Evolutionary conservation across 2,329 filamentous ascomycete species (phyloP).

Genomic region (Penicillium sp.): DNA sequence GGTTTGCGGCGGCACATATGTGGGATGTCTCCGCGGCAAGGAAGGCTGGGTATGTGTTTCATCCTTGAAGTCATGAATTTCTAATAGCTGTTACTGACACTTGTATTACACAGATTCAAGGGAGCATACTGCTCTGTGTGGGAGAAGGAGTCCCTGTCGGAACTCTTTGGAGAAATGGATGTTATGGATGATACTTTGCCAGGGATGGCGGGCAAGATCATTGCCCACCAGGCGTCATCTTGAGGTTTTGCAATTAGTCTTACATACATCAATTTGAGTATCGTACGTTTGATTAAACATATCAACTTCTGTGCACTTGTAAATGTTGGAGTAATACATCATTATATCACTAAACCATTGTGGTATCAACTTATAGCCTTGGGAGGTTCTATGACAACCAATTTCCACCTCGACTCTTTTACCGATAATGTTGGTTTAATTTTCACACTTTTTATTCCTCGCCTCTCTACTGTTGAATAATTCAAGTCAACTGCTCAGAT

Average conservation of each 20-base stretch:
- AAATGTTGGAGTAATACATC: not conserved
- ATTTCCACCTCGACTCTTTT: not conserved
- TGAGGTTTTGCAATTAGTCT: not conserved
- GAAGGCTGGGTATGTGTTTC: slow-evolving; percentile 23
- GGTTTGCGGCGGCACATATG: slow-evolving; percentile 36
- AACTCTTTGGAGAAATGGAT: slow-evolving; percentile 33
- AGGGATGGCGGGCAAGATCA: slow-evolving; percentile 32
- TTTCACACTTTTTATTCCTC: not conserved
- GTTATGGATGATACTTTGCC: slow-evolving; percentile 28
- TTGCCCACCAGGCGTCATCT: slow-evolving; percentile 20
- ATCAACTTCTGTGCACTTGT: not conserved
- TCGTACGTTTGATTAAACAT: not conserved
- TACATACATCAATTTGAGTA: not conserved
- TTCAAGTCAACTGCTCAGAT: not conserved
- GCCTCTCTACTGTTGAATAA: too few relatives aligned
- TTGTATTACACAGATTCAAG: slow-evolving; percentile 20
- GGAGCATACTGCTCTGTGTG: slow-evolving; percentile 27
- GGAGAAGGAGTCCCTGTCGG: slow-evolving; percentile 27
- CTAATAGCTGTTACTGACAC: not conserved
- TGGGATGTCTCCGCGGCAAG: slow-evolving; percentile 33
- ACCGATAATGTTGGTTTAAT: not conserved
- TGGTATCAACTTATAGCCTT: too few relatives aligned
- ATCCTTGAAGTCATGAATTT: not conserved
- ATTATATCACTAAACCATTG: not conserved
- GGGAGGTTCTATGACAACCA: too few relatives aligned